Evolutionary conservation across 2,329 filamentous ascomycete genomes (phyloP).

Genomic region (Cladophialophora psammophila): DNA sequence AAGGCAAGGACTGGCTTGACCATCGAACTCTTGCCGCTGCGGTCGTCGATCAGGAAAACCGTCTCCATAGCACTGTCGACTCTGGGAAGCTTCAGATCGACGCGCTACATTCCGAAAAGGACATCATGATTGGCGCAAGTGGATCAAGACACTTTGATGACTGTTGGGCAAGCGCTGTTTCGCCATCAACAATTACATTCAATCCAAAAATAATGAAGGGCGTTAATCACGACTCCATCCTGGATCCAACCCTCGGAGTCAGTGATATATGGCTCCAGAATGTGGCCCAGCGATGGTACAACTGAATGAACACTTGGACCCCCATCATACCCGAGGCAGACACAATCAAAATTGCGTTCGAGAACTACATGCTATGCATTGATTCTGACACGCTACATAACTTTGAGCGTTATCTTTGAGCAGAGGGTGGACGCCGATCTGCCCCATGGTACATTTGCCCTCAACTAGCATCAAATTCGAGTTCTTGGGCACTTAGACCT

Average conservation of each 20-base stretch:
- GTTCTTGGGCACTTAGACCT: no score
- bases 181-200: not conserved
- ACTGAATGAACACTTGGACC: not conserved
- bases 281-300: conserved; percentile 14
- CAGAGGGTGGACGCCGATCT: no score
- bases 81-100: conserved; percentile 2
- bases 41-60: not conserved
- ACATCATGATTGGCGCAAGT: conserved; percentile 11
- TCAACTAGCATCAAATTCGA: no score
- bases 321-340: not conserved
- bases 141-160: conserved; percentile 13
- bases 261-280: conserved; percentile 4
- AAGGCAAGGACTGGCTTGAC: conserved; percentile 12
- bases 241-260: conserved; percentile 12
- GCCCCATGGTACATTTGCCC: no score
- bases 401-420: no score
- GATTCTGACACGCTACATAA: no score
- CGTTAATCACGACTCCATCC: conserved; percentile 16
- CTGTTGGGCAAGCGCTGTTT: conserved; percentile 5
- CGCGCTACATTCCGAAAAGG: conserved; percentile 11
- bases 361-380: no score
- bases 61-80: not conserved
- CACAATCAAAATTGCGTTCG: no score
- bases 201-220: conserved; percentile 6
- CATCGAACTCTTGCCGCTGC: not conserved